Base-by-base conservation (phyloP, 140 eudicot species). In the Bidens hawaiensis region DNA sequence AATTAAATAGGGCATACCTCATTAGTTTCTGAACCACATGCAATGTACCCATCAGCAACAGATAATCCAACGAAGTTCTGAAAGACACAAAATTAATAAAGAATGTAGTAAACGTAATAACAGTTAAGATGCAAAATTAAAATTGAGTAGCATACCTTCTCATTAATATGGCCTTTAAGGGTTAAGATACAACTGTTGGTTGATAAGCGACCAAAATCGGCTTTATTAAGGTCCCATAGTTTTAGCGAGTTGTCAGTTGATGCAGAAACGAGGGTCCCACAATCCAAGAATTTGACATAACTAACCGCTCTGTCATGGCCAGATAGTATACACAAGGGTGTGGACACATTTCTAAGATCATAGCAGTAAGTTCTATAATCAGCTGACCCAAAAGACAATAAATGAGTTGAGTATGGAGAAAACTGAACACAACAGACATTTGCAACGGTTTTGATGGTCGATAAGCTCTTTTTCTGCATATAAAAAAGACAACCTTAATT, bases 1-100 rank as follows among this genome's bases (percentile, higher is more conserved):
- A 16, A 24, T 2, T 36, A 45, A 25, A 17, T 2, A 49, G 56
- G 9, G 33, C 60, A 25, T 51, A 88, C 99, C 97, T 94, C 99
- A 54, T 94, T 94, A 34, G 95, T 88, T 70, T 94, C 99, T 22
- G 99, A 94, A 46, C 99, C 99, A 53, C 99, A 94, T 5, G 85
- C 80, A 42, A 94, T 88, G 73, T 85, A 94, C 61, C 99, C 99
- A 68, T 94, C 95, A 42, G 90, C 75, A 75, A 94, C 94, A 17
- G 99, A 94, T 67, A 94, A 85, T 14, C 99, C 99, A 51, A 94
- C 99, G 71, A 94, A 94, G 75, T 94, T 94, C 99, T 94, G 89
- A 62, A 62, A 33, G 28, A 76, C 46, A 10, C 51, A 28, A 45
- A 16, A 5, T 24, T 17, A 31, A 30, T 10, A 27, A 40, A 16